phyloP scores from a whole-genome alignment of 768 basidiomycete genomes.

The Lactarius evosmus region DNA sequence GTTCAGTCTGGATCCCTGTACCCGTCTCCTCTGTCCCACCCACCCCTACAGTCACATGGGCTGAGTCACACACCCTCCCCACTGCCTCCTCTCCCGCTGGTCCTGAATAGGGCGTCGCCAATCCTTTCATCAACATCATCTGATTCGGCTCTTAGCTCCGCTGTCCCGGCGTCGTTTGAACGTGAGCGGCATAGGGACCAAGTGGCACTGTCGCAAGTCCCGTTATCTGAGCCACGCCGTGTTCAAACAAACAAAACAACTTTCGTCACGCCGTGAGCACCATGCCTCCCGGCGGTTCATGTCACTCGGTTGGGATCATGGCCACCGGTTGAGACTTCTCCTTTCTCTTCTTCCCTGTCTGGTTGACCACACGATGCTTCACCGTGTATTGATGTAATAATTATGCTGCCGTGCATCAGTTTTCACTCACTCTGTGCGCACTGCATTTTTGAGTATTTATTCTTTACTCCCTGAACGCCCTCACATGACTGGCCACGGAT shows the following conservation, averaged over 20 bases:
- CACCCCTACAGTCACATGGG: conserved; percentile 34
- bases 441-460: conserved; percentile 24
- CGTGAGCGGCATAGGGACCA: conserved; percentile 26
- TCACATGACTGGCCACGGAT: conserved; percentile 21
- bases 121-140: conserved; percentile 27
- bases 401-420: conserved; percentile 15
- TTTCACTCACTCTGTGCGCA: background rate
- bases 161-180: conserved; percentile 26
- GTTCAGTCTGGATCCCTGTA: conserved; percentile 29
- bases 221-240: conserved; percentile 22
- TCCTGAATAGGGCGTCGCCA: conserved; percentile 25
- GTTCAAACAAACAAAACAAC: conserved; percentile 24
- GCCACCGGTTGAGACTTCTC: background rate
- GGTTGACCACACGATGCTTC: conserved; percentile 6
- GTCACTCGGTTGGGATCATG: background rate
- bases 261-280: conserved; percentile 25
- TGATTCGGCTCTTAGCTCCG: conserved; percentile 24
- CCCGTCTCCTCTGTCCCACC: conserved; percentile 51
- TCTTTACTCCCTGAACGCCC: conserved; percentile 5
- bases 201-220: conserved; percentile 17
- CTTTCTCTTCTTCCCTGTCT: background rate
- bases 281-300: background rate
- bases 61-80: conserved; percentile 16
- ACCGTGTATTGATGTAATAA: conserved; percentile 26
- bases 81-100: conserved; percentile 19